phyloP scores from a whole-genome alignment of 1,284 basidiomycete genomes.

The Acaromyces ingoldii region DNA sequence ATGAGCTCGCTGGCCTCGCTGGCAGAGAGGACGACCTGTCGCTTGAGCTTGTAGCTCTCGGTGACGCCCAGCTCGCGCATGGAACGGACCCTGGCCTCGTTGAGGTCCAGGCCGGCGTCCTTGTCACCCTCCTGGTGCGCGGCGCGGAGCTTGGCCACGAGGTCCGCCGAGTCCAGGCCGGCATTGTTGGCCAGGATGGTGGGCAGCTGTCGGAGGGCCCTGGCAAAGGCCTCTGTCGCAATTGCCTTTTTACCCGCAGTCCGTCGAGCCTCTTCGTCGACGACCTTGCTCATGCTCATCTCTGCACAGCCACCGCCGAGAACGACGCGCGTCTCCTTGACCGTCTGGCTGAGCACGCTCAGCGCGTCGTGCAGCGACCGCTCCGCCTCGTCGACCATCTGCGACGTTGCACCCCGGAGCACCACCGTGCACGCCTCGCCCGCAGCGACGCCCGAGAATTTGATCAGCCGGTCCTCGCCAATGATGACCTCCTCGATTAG shows the following conservation, averaged over 20 bases:
- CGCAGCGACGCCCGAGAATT: constrained; percentile 96
- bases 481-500: constrained; percentile 98
- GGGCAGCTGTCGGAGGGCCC: constrained; percentile 84
- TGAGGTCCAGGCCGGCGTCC: constrained; percentile 89
- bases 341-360: constrained; percentile 93
- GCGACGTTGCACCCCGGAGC: constrained; percentile 88
- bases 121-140: constrained; percentile 85
- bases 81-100: constrained; percentile 73
- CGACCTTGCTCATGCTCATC: constrained; percentile 93
- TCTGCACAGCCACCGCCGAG: constrained; percentile 96
- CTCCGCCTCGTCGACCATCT: constrained; percentile 99
- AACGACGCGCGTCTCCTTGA: constrained; percentile 89
- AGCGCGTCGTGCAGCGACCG: constrained; percentile 95
- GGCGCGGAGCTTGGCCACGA: constrained; percentile 82
- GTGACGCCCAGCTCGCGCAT: constrained; percentile 86
- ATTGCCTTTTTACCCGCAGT: constrained; percentile 93
- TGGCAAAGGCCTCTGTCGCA: constrained; percentile 83
- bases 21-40: constrained; percentile 87
- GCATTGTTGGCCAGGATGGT: constrained; percentile 97
- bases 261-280: constrained; percentile 78
- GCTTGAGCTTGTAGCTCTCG: constrained; percentile 95
- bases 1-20: constrained; percentile 99
- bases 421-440: constrained; percentile 99
- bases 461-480: constrained; percentile 97
- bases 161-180: constrained; percentile 91